Percentiles rank a stretch among this genome's conserved stretches.
Conservation (phyloP, 192 early-diverging fungal genomes). For the Backusella luteola region DNA sequence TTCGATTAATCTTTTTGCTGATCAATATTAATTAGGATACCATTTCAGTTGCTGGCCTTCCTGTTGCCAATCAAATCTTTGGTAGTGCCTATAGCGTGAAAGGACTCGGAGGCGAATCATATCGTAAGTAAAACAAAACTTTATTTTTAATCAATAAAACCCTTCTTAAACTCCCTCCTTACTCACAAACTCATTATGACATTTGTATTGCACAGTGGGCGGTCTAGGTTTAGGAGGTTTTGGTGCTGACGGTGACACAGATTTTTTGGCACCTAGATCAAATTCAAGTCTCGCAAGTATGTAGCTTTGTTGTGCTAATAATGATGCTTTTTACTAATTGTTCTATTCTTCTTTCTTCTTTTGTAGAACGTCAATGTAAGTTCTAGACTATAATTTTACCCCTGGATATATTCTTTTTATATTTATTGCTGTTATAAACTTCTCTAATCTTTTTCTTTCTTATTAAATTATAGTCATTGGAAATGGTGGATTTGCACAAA, state of each 20-base stretch:
- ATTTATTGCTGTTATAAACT: background rate
- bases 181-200: background rate
- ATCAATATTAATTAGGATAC: slow-evolving; percentile 17
- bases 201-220: slow-evolving; percentile 10
- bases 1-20: background rate
- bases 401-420: background rate
- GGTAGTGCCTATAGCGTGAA: slow-evolving; percentile 27
- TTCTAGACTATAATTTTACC: background rate
- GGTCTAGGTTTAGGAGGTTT: slow-evolving; percentile 30
- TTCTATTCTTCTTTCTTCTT: background rate
- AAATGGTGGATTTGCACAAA: slow-evolving; percentile 24
- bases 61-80: slow-evolving; percentile 24
- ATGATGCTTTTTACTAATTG: background rate
- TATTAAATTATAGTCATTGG: background rate
- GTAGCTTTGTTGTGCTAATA: background rate
- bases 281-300: slow-evolving; percentile 4
- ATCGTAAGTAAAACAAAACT: background rate
- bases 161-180: background rate
- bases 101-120: slow-evolving; percentile 6
- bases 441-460: background rate
- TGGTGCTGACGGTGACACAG: slow-evolving; percentile 6
- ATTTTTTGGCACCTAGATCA: slow-evolving; percentile 21
- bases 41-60: slow-evolving; percentile 20
- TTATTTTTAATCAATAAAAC: background rate
- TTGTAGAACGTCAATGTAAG: slow-evolving; percentile 24